Evolutionary conservation across 306 rosid genomes (phyloP).

Genomic region (Aeschynomene evenia): DNA sequence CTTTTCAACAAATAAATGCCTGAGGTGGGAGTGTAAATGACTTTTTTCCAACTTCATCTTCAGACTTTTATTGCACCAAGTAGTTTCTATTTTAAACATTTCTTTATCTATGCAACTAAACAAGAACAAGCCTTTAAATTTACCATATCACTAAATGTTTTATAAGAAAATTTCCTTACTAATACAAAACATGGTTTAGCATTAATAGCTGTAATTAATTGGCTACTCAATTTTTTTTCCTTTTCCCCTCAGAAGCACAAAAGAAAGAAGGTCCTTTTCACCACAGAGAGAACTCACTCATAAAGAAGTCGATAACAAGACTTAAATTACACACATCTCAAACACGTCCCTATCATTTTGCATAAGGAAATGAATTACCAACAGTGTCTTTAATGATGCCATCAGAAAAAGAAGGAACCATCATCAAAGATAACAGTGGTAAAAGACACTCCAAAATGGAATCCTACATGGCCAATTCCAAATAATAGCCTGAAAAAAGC

Average conservation of each 20-base stretch:
- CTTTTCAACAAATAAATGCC: too few relatives aligned
- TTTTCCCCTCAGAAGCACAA: too few relatives aligned
- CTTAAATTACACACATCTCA: background rate
- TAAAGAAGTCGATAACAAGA: too few relatives aligned
- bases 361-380: conserved; percentile 2
- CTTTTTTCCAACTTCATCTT: background rate
- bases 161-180: background rate
- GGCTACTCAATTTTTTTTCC: too few relatives aligned
- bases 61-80: background rate
- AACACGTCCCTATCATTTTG: background rate
- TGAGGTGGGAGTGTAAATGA: background rate
- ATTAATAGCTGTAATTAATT: background rate
- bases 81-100: background rate
- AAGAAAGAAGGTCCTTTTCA: background rate
- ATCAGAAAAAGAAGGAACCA: conserved; percentile 29
- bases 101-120: background rate
- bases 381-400: conserved; percentile 8
- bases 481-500: conserved; percentile 41
- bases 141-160: background rate
- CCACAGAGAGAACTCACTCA: background rate
- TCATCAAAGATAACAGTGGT: conserved; percentile 26
- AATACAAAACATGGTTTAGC: background rate
- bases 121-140: background rate
- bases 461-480: conserved; percentile 30
- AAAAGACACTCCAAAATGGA: conserved; percentile 41